Evolutionary conservation across 768 basidiomycete genomes (phyloP).

Genomic region (Termitomyces sp.): DNA sequence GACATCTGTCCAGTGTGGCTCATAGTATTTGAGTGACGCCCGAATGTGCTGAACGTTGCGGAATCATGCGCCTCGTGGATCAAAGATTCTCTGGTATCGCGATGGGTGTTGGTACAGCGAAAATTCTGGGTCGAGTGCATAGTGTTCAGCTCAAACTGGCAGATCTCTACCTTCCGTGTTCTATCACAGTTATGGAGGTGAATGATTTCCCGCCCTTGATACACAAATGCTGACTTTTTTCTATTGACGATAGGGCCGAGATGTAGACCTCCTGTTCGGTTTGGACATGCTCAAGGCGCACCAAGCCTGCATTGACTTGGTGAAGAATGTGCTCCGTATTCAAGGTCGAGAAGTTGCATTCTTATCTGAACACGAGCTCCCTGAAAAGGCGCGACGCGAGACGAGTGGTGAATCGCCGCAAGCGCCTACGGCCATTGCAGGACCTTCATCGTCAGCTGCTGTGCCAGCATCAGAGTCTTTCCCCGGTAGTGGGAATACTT

Average conservation of each 20-base stretch:
- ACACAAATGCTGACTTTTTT: background rate
- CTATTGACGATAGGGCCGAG: slow-evolving; percentile 56
- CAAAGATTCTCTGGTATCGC: slow-evolving; percentile 86
- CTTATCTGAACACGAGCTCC: slow-evolving; percentile 92
- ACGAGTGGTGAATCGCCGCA: slow-evolving; percentile 22
- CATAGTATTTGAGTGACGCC: slow-evolving; percentile 67
- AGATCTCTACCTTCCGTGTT: slow-evolving; percentile 82
- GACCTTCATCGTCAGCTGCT: slow-evolving; percentile 15
- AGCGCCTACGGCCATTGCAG: slow-evolving; percentile 16
- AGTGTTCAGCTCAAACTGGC: slow-evolving; percentile 87
- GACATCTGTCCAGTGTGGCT: background rate
- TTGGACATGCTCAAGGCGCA: slow-evolving; percentile 99
- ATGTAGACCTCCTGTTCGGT: slow-evolving; percentile 94
- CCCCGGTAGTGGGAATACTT: slow-evolving; percentile 65
- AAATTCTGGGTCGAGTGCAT: slow-evolving; percentile 92
- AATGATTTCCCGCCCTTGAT: background rate
- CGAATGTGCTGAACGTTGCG: slow-evolving; percentile 87
- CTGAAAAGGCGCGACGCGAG: slow-evolving; percentile 61
- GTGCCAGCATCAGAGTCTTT: slow-evolving; percentile 34
- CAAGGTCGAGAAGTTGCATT: slow-evolving; percentile 87
- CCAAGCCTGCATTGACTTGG: slow-evolving; percentile 93
- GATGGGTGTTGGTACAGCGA: slow-evolving; percentile 90
- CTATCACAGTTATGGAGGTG: slow-evolving; percentile 95
- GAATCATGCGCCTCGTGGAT: slow-evolving; percentile 93
- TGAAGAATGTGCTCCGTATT: slow-evolving; percentile 88